A percentile compares a stretch with the other conserved stretches of the same genome.
Conservation (phyloP, 371 early-diverging fungal species). For the Saksenaea oblongispora region DNA sequence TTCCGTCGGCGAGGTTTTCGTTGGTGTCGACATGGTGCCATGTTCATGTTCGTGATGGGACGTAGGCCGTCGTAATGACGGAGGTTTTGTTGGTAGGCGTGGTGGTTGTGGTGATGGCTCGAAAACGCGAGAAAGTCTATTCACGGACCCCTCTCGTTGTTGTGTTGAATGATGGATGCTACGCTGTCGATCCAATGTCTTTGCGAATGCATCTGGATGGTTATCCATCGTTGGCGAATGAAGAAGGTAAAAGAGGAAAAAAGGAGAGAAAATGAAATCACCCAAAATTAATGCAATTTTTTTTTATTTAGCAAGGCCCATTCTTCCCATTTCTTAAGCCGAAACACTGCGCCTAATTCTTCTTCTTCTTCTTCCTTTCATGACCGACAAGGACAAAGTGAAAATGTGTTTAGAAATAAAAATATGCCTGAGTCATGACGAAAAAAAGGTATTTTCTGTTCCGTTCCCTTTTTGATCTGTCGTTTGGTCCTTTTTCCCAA, state of each 20-base stretch:
- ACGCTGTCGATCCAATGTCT: constrained; percentile 36
- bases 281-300: constrained; percentile 1
- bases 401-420: too few relatives aligned
- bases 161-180: constrained; percentile 10
- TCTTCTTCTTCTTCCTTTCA: too few relatives aligned
- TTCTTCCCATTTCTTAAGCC: background rate
- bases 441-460: too few relatives aligned
- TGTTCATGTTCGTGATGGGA: constrained; percentile 14
- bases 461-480: too few relatives aligned
- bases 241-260: background rate
- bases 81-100: constrained; percentile 41
- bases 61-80: constrained; percentile 25
- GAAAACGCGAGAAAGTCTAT: constrained; percentile 49
- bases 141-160: constrained; percentile 26
- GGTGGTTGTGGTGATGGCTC: constrained; percentile 28
- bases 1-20: constrained; percentile 6
- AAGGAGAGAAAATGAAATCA: background rate
- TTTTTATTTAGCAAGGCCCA: background rate
- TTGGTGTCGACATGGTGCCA: constrained; percentile 7
- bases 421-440: too few relatives aligned
- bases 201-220: constrained; percentile 40
- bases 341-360: background rate
- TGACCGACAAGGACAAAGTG: background rate
- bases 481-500: too few relatives aligned
- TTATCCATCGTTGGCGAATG: background rate